Evolutionary conservation across 805 yeast genomes (phyloP), one percentile per base, ranked within the genome.

Genomic region (Saccharomycopsis oosterbeekiorum): DNA sequence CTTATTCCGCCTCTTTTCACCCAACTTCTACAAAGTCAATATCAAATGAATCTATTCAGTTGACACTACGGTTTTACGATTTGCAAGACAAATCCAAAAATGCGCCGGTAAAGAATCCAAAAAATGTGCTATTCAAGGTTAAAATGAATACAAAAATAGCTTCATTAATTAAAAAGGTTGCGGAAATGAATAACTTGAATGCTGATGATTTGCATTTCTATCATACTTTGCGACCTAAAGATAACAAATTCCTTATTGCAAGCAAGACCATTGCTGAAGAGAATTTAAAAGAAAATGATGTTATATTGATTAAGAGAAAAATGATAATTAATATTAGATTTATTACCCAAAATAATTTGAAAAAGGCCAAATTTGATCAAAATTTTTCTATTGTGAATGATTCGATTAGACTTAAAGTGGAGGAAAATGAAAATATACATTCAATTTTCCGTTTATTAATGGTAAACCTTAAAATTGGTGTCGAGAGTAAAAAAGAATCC

Each of bases 181-280:
- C 61, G 4, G 43, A 53, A 9, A 19, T 56, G 15, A 55, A 43
- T 17, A 59, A 59, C 5, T 19, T 19, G n/a, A 42, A 59, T 40
- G 41, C 60, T 4, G 43, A 55, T 39, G 65, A 63, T 34, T 56
- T 63, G 24, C 59, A 64, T 12, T 60, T 61, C 41, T 63, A 60
- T 53, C 57, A 59, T 36, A 29, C 50, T 14, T n/a, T 24, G 14
- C 50, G 53, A n/a, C 53, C 53, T 11, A 47, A 47, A 24, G 15
- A 26, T 14, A 40, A 40, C 11, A 36, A 39, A 41, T 63, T 63
- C 47, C 39, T 63, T 4, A 43, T 54, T 47, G 62, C 64, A 11
- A 17, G 39, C 12, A 43, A 34, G 5, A 59, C 64, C 2, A 50
- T 63, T 8, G 60, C 56, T 8, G 62, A 58, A n/a, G 36, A 61